Conservation (phyloP, 306 rosid species). For the Cucurbita pepo region DNA sequence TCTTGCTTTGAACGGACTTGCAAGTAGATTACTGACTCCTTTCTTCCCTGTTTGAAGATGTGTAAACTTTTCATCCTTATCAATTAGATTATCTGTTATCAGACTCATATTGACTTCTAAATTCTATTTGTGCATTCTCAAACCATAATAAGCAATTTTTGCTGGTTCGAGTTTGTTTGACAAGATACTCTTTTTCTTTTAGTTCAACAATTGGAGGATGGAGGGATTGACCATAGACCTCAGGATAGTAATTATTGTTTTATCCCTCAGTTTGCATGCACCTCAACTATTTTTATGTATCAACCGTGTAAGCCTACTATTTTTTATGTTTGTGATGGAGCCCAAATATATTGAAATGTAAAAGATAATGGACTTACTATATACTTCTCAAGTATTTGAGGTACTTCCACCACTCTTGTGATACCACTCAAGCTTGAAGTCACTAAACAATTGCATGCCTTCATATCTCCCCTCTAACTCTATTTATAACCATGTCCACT, state of each 20-base stretch:
- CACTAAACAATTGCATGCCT: not conserved
- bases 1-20: not conserved
- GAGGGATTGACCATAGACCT: too few species aligned
- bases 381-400: not conserved
- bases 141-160: not conserved
- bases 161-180: not conserved
- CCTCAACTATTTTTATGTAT: not conserved
- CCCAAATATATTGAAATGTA: not conserved
- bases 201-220: too few species aligned
- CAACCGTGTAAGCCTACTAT: not conserved
- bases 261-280: not conserved
- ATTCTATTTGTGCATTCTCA: not conserved
- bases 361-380: not conserved
- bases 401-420: not conserved
- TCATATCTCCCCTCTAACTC: not conserved
- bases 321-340: not conserved
- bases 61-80: not conserved
- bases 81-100: not conserved
- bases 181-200: not conserved
- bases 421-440: not conserved
- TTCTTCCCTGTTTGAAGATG: not conserved
- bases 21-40: not conserved
- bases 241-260: too few species aligned
- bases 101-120: not conserved
- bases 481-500: not conserved